Base-by-base conservation (phyloP, 768 basidiomycete genomes). In the Lactarius vividus region DNA sequence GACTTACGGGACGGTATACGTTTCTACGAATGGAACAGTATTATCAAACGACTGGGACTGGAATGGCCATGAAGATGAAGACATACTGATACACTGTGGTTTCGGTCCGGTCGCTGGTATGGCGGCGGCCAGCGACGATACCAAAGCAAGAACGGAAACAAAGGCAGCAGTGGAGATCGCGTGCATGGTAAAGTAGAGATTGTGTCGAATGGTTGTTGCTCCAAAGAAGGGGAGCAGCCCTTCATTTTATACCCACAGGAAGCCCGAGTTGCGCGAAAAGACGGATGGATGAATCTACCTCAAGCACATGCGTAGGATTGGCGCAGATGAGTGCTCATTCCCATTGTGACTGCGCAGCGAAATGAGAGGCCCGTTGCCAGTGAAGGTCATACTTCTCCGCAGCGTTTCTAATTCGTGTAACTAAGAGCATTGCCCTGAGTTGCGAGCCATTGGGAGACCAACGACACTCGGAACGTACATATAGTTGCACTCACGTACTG, bases 91-190 rank as follows among this genome's bases (percentile, higher is more conserved):
- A 39, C 63, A 65, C 29, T 55, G 40, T 13, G 40, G 20, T 13
- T 46, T 33, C 33, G 33, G 33, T 8, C 33, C 33, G 33, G 33
- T n/a, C n/a, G n/a, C n/a, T n/a, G n/a, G n/a, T n/a, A n/a, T 33
- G 33, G 33, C 33, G 8, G 33, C 33, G 18, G 49, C 42, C 63
- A 64, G 33, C 0, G 40, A 28, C 18, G 62, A 33, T 16, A 16
- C 28, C 33, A 65, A 44, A 53, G 62, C 37, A 33, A 66, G 62
- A 35, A 40, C 46, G 9, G 62, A 58, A 56, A 64, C 37, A 26
- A 64, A 18, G 10, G 33, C 29, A 46, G 33, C 20, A 39, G 59
- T 31, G 26, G 44, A 49, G 54, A 57, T 16, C 28, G 18, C 26
- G 33, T 56, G 40, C 64, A 65, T 65, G 55, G 3, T 57, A 18